Conservation (phyloP, 768 basidiomycete genomes). For the Tremella fuciformis region DNA sequence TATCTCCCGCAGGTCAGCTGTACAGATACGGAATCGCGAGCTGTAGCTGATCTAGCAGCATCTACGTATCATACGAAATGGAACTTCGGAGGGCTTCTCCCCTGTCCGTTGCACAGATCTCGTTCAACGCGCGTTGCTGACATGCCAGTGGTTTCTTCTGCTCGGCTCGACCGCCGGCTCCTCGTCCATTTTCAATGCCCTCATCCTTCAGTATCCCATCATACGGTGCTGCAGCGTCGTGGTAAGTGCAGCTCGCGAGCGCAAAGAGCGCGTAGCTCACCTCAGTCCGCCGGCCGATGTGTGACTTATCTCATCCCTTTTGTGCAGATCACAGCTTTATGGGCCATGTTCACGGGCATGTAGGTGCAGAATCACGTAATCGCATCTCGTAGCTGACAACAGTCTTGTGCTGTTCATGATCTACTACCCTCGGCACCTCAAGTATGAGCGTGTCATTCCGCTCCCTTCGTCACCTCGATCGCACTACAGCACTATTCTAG, state of each 20-base stretch:
- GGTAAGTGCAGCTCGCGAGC: conserved; percentile 56
- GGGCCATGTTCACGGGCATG: conserved; percentile 2
- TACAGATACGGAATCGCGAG: not conserved
- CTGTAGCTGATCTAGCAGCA: conserved; percentile 56
- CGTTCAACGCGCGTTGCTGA: not conserved
- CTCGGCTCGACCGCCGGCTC: conserved; percentile 82
- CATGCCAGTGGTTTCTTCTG: conserved; percentile 66
- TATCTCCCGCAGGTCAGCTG: conserved; percentile 73
- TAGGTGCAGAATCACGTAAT: not conserved
- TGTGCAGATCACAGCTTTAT: not conserved
- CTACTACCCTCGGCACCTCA: conserved; percentile 83
- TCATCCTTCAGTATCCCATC: conserved; percentile 78
- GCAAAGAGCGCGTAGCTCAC: not conserved
- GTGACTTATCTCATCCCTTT: not conserved
- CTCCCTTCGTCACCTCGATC: conserved; percentile 14
- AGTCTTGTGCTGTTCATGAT: conserved; percentile 87
- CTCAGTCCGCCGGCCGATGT: not conserved
- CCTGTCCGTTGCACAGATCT: conserved; percentile 54
- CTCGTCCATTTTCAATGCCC: conserved; percentile 79
- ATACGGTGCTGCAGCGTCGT: conserved; percentile 75
- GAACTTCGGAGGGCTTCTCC: conserved; percentile 83
- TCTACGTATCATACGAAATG: conserved; percentile 69
- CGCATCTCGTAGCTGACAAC: conserved; percentile 6
- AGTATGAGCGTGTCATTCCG: conserved; percentile 56
- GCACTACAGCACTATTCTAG: conserved; percentile 17